phyloP scores from a whole-genome alignment of 768 basidiomycete genomes.

The Psilocybe cubensis region DNA sequence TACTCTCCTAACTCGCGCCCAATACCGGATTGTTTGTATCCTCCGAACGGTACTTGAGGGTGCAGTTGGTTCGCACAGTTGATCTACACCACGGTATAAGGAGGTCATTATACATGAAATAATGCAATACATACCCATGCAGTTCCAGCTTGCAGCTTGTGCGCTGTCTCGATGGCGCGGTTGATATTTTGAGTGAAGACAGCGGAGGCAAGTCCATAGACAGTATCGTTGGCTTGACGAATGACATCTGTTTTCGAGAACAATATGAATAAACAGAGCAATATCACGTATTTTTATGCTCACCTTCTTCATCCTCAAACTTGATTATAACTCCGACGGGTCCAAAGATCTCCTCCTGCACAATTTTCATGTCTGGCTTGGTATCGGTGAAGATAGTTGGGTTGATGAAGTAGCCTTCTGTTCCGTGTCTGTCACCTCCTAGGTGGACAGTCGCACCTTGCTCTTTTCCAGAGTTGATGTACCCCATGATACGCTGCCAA shows the following conservation, averaged over 20 bases:
- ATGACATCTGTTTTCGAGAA: constrained; percentile 63
- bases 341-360: constrained; percentile 78
- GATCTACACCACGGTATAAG: constrained; percentile 28
- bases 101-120: not conserved
- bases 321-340: constrained; percentile 78
- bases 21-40: constrained; percentile 83
- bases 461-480: constrained; percentile 75
- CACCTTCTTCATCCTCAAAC: constrained; percentile 66
- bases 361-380: constrained; percentile 73
- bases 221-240: constrained; percentile 80
- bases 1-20: constrained; percentile 84
- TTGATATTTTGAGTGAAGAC: constrained; percentile 84
- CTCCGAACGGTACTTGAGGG: constrained; percentile 76
- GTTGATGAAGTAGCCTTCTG: constrained; percentile 62
- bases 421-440: constrained; percentile 63
- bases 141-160: constrained; percentile 81
- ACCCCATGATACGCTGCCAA: constrained; percentile 70
- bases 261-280: not conserved
- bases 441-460: constrained; percentile 69
- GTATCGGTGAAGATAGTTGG: constrained; percentile 79
- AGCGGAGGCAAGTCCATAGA: constrained; percentile 85
- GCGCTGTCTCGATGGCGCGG: constrained; percentile 72
- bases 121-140: constrained; percentile 53
- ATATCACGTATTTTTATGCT: not conserved
- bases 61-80: constrained; percentile 57